Evolutionary conservation across 2,329 filamentous ascomycete species (phyloP).

Genomic region (Aspergillus clavatus): DNA sequence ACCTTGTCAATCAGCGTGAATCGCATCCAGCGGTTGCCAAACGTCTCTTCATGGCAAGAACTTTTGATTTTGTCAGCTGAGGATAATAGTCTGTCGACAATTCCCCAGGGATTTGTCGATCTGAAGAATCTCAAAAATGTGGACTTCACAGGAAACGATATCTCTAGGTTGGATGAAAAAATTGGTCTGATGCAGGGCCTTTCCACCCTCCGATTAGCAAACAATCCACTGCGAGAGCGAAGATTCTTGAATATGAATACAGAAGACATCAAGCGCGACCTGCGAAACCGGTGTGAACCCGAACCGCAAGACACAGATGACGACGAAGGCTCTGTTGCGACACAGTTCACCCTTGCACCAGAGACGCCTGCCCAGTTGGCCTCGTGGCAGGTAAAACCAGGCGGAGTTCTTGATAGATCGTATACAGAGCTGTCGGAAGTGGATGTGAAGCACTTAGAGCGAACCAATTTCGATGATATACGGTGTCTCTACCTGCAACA

Average conservation of each 20-base stretch:
- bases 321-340: conserved; percentile 36
- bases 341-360: conserved; percentile 37
- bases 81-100: conserved; percentile 69
- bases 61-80: conserved; percentile 71
- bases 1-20: conserved; percentile 77
- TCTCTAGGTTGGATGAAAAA: conserved; percentile 68
- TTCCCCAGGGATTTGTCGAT: conserved; percentile 71
- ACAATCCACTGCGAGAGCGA: conserved; percentile 86
- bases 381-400: conserved; percentile 36
- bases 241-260: conserved; percentile 77
- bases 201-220: conserved; percentile 68
- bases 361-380: conserved; percentile 40
- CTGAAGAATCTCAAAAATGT: conserved; percentile 67
- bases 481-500: conserved; percentile 65
- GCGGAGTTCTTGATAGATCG: conserved; percentile 61
- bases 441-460: conserved; percentile 46
- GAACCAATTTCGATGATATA: conserved; percentile 46
- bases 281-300: conserved; percentile 61
- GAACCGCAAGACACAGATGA: conserved; percentile 37
- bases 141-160: conserved; percentile 81
- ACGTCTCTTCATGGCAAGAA: conserved; percentile 67
- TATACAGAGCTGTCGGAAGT: conserved; percentile 57
- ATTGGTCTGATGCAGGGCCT: conserved; percentile 76
- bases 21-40: conserved; percentile 66
- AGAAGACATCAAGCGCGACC: conserved; percentile 71